phyloP scores from a whole-genome alignment of 2,329 filamentous ascomycete species.

The Aspergillus awamori region DNA sequence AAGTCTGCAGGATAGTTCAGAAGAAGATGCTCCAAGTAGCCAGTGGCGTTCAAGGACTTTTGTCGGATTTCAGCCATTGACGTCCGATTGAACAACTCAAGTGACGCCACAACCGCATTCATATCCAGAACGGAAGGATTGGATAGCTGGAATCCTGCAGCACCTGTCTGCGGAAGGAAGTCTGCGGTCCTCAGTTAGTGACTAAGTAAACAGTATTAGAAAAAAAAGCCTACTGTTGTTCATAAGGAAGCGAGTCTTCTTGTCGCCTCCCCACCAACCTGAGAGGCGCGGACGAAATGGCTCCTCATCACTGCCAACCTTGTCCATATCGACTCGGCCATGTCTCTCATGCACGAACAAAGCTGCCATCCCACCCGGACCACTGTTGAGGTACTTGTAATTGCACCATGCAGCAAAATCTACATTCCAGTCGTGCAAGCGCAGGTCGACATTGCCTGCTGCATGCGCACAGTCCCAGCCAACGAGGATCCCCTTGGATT shows the following conservation, averaged over 20 bases:
- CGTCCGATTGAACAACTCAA: constrained; percentile 74
- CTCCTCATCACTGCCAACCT: constrained; percentile 41
- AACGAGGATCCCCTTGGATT: constrained; percentile 68
- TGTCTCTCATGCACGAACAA: constrained; percentile 79
- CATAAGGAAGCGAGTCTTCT: constrained; percentile 78
- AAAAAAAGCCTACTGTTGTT: constrained; percentile 57
- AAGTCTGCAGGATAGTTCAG: constrained; percentile 38
- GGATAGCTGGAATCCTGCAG: constrained; percentile 79
- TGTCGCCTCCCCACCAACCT: constrained; percentile 88
- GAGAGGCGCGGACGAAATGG: constrained; percentile 68
- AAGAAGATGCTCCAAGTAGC: constrained; percentile 73
- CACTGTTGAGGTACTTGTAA: constrained; percentile 91
- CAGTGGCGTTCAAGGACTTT: constrained; percentile 73
- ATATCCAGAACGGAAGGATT: constrained; percentile 82
- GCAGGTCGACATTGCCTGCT: constrained; percentile 77
- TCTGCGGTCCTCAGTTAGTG: constrained; percentile 34
- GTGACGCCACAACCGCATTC: constrained; percentile 70
- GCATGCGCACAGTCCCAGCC: constrained; percentile 91
- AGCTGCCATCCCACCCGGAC: constrained; percentile 78
- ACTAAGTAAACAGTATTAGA: not conserved
- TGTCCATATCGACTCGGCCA: constrained; percentile 48
- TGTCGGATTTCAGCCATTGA: constrained; percentile 68
- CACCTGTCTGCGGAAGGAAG: constrained; percentile 76
- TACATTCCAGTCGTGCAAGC: constrained; percentile 84
- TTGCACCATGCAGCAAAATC: constrained; percentile 93